These are phyloP conservation scores for Boletus smithii DNA, from an alignment of 1,284 basidiomycete species.

Conservation along the genomic window DNA sequence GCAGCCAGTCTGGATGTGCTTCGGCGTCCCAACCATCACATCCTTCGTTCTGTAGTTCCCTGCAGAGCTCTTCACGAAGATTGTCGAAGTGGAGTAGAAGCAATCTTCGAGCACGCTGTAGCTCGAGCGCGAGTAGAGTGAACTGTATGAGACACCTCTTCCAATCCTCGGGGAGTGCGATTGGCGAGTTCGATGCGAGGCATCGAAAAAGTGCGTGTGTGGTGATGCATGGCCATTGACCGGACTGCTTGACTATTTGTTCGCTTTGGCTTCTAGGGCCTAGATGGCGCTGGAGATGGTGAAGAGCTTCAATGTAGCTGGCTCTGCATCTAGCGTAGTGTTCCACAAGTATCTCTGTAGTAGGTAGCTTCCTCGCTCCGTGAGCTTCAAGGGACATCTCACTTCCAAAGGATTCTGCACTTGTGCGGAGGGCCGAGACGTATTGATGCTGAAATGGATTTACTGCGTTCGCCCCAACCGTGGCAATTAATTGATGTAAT, in stretches of 20 bases:
- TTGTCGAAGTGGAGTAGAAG: background rate
- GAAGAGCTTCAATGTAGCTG: background rate
- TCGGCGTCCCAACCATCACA: too few relatives aligned
- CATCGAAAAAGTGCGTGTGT: constrained; percentile 21
- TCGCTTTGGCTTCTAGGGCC: constrained; percentile 11
- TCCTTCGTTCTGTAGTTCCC: background rate
- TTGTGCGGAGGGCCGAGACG: background rate
- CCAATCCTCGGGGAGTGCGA: background rate
- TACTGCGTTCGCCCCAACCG: background rate
- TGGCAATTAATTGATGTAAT: background rate
- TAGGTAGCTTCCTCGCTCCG: background rate
- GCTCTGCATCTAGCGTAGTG: background rate
- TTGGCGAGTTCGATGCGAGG: constrained; percentile 13
- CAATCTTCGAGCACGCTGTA: background rate
- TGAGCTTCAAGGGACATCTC: background rate
- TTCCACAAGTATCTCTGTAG: constrained; percentile 13
- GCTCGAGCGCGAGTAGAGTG: background rate
- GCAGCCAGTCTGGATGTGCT: background rate
- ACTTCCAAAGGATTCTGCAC: background rate
- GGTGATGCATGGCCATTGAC: constrained; percentile 27
- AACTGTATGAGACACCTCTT: background rate
- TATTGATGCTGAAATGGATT: background rate
- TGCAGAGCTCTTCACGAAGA: background rate
- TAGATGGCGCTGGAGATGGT: constrained; percentile 6
- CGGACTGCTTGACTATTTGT: constrained; percentile 4